Conservation (phyloP, 805 yeast species). For the Pichia kluyveri region DNA sequence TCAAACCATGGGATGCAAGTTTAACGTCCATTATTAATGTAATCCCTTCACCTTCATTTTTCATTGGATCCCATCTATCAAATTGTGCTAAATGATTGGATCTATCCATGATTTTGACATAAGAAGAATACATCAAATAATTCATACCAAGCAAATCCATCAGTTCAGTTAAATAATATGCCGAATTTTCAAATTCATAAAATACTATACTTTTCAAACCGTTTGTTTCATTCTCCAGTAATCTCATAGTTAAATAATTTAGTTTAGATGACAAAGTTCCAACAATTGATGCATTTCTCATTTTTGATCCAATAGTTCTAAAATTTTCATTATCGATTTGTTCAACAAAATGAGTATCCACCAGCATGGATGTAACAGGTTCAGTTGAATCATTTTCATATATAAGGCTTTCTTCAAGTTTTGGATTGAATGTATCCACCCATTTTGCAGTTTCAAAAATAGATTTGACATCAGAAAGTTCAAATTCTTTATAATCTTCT, state of each 20-base stretch:
- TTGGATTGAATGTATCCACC: slow-evolving; percentile 20
- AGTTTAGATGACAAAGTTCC: slow-evolving; percentile 61
- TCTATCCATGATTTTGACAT: slow-evolving; percentile 40
- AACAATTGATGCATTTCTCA: slow-evolving; percentile 31
- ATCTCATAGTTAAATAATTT: slow-evolving; percentile 46
- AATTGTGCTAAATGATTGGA: slow-evolving; percentile 45
- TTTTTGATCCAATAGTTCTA: slow-evolving; percentile 12
- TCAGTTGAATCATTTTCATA: neutral
- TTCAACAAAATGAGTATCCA: neutral
- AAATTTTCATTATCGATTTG: neutral
- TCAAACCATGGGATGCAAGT: slow-evolving; percentile 61
- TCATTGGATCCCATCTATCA: slow-evolving; percentile 27
- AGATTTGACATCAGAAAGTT: slow-evolving; percentile 13
- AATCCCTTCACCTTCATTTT: slow-evolving; percentile 38
- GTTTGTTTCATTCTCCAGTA: slow-evolving; percentile 41
- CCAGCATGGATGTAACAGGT: neutral
- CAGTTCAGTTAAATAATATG: slow-evolving; percentile 57
- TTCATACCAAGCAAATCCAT: slow-evolving; percentile 52
- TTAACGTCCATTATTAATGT: slow-evolving; percentile 58
- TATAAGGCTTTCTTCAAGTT: slow-evolving; percentile 14
- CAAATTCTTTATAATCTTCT: slow-evolving; percentile 10
- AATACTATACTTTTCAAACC: slow-evolving; percentile 52
- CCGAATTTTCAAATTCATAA: slow-evolving; percentile 65
- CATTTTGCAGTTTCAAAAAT: slow-evolving; percentile 22
- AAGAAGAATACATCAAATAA: slow-evolving; percentile 58